Evolutionary conservation across 1,284 basidiomycete genomes (phyloP), one percentile per base, ranked within the genome.

Genomic region (Puccinia hordei): DNA sequence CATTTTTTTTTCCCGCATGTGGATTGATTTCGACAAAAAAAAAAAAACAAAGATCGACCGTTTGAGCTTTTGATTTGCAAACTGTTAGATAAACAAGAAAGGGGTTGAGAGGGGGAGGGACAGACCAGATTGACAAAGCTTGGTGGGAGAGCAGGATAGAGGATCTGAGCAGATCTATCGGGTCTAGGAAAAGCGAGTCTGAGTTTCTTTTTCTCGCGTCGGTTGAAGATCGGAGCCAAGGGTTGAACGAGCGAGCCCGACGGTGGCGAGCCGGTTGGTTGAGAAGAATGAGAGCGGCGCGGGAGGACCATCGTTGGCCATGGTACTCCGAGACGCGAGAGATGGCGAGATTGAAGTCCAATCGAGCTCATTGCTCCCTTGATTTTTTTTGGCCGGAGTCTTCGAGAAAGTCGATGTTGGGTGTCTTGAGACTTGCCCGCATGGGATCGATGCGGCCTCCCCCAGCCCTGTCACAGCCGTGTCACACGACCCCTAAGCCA

Each of bases 191-290:
- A 78, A 15, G 33, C 46, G n/a, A 22, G 35, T n/a, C 75, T 53
- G 17, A 78, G 65, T 57, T 78, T 78, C 22, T 49, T 49, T 46
- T 78, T 78, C 53, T 78, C 75, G 22, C 75, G 75, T 15, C 75
- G 63, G 38, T 78, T 78, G 51, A 78, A 78, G 51, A 69, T 55
- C 17, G 75, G 75, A 13, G 75, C 75, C 24, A 65, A 35, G 1
- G 75, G 75, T 38, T 78, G 53, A 30, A 78, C 65, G 19, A 59
- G 33, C 6, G 35, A 13, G 30, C 12, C 6, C 3, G 66, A 51
- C 41, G 10, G 15, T 44, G n/a, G n/a, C n/a, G 33, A 38, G 61
- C 61, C 17, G 30, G 61, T 22, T 22, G 61, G 8, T 38, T 17
- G 41, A 44, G 61, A 65, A 35, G 30, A 27, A 17, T 65, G 61